Conservation (phyloP, 2,329 filamentous ascomycete species). For the Apiospora pterosperma region DNA sequence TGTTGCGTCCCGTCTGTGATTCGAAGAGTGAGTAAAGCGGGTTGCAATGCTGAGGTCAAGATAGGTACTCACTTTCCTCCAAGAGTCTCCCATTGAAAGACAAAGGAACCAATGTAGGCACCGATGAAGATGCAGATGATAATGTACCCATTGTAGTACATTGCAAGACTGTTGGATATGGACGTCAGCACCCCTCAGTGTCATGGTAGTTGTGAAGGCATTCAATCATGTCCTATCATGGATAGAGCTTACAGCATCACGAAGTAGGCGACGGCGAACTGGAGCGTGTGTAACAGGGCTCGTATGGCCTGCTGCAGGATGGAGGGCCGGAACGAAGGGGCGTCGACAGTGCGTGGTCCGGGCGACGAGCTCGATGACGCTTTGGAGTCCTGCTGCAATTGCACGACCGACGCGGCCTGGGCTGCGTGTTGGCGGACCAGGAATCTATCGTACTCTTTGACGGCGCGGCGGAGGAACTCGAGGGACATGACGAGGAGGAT, state of each 20-base stretch:
- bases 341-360: conserved; percentile 7
- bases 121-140: conserved; percentile 81
- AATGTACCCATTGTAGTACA: conserved; percentile 69
- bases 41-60: no score
- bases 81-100: conserved; percentile 68
- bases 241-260: conserved; percentile 67
- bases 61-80: conserved; percentile 10
- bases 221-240: no score
- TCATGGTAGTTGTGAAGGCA: not conserved
- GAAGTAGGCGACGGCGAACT: conserved; percentile 76
- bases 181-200: not conserved
- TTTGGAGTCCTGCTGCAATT: no score
- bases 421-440: conserved; percentile 40
- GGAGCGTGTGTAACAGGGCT: conserved; percentile 64
- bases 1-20: no score
- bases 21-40: no score
- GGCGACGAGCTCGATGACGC: conserved; percentile 15
- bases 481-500: conserved; percentile 70
- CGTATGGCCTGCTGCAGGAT: conserved; percentile 63
- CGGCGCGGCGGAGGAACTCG: conserved; percentile 67
- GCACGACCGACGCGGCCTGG: not conserved
- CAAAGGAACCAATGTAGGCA: conserved; percentile 68
- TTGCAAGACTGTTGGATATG: conserved; percentile 32
- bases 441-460: conserved; percentile 69
- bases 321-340: conserved; percentile 49